Evolutionary conservation across 371 early-diverging fungal species (phyloP).

Genomic region (Syncephalastrum contaminatum): DNA sequence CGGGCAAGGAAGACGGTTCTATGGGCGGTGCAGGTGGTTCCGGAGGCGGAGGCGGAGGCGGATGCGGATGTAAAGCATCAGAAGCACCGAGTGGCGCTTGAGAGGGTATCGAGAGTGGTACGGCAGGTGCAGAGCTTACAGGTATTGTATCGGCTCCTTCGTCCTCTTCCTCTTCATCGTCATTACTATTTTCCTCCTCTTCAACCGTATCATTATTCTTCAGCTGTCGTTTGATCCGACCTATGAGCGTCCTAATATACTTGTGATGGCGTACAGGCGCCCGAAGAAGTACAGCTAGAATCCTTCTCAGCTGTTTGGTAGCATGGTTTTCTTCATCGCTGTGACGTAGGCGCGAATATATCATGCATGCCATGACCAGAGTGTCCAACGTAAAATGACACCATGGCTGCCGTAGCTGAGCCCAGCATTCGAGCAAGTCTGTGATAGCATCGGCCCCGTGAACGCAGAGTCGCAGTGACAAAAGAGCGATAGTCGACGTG

Average conservation of each 20-base stretch:
- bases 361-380: conserved; percentile 33
- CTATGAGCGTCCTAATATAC: conserved; percentile 26
- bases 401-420: conserved; percentile 39
- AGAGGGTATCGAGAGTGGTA: background rate
- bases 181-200: background rate
- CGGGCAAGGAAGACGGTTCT: background rate
- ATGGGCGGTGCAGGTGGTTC: background rate
- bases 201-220: conserved; percentile 1
- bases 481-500: conserved; percentile 25
- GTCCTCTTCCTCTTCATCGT: conserved; percentile 5
- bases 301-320: conserved; percentile 22
- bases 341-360: conserved; percentile 13
- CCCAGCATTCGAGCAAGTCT: conserved; percentile 42
- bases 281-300: conserved; percentile 20
- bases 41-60: background rate
- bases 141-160: background rate
- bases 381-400: conserved; percentile 53
- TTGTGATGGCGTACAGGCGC: conserved; percentile 46
- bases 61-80: background rate
- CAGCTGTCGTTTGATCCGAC: conserved; percentile 22
- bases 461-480: conserved; percentile 30
- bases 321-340: conserved; percentile 12
- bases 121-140: background rate
- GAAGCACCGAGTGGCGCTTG: background rate
- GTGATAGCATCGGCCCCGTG: conserved; percentile 36